phyloP scores from a whole-genome alignment of 176 grass and related monocot genomes.

The Thinopyrum elongatum region DNA sequence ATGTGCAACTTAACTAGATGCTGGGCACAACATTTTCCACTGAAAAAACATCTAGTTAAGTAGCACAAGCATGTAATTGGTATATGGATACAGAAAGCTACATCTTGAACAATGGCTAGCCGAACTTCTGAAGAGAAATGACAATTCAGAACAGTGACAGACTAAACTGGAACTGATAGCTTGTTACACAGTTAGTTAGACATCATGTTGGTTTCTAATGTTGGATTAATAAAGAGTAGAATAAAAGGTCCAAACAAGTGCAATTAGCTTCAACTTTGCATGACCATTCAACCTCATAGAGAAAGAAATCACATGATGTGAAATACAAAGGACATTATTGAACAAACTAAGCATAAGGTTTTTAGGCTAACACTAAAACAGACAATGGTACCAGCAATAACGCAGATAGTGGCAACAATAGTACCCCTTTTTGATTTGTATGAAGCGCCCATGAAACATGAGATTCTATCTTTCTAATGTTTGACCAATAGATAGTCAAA shows the following conservation, averaged over 20 bases:
- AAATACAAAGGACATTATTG: not conserved
- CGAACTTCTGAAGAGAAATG: not conserved
- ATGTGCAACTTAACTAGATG: not conserved
- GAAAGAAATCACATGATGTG: slow-evolving; percentile 6
- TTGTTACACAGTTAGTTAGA: slow-evolving; percentile 54
- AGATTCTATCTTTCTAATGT: not conserved
- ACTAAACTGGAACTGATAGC: not conserved
- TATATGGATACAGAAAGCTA: not conserved
- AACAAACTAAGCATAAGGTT: not conserved
- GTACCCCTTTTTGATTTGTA: not conserved
- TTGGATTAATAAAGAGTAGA: slow-evolving; percentile 9
- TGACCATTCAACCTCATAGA: not conserved
- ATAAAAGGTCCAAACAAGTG: not conserved
- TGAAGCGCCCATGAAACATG: not conserved
- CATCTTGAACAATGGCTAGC: not conserved
- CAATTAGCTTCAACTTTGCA: not conserved
- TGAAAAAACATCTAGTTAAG: not conserved
- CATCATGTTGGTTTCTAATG: slow-evolving; percentile 21
- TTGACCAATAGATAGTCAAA: not conserved
- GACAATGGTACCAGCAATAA: not conserved
- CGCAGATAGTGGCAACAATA: not conserved
- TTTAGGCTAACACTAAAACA: not conserved
- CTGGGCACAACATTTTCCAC: not conserved
- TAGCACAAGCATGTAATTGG: not conserved
- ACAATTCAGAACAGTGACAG: not conserved